Base-by-base conservation (phyloP, 106 monocot species). In the Dendrobium chrysotoxum region DNA sequence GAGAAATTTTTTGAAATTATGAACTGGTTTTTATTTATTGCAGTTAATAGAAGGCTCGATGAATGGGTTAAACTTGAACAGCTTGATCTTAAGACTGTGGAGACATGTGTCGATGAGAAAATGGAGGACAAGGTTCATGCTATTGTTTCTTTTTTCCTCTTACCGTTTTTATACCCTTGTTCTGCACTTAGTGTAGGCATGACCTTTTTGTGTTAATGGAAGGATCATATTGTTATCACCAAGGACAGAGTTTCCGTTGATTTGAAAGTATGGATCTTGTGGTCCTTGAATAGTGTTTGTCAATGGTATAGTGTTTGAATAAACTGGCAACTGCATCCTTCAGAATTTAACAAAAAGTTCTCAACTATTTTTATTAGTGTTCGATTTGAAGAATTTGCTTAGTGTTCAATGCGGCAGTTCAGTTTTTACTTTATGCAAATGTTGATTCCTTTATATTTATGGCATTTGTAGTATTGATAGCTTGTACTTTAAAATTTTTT, bases 11-110 rank as follows among this genome's bases (percentile, higher is more conserved):
- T 25, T 76, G 23, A 7, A 75, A 28, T 55, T 66, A 23, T 65
- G 70, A 35, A 16, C 70, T 41, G 44, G 17, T 7, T 77, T 25
- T 26, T 31, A 35, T 76, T 23, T 68, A 47, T 54, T 82, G 70
- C 86, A 99, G 99, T 95, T 80, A 99, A 99, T 83, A 89, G 99
- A 79, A 90, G 99, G 86, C 99, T 99, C 74, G 99, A 99, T 84
- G 99, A 99, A 81, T 95, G 99, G 99, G 90, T 95, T 67, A 91
- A 95, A 79, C 88, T 99, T 40, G 93, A 99, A 74, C 99, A 99
- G 87, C 87, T 95, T 66, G 99, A 99, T 83, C 99, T 99, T 78
- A 89, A 91, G 9, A 91, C 99, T n/a, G 88, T 99, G 77, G 99
- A 99, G 86, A 83, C 84, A 35, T 89, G 90, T 85, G 47, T 91